These are phyloP conservation scores for Xylaria sp. DNA, from an alignment of 495 filamentous ascomycete genomes.

Conservation along the genomic window DNA sequence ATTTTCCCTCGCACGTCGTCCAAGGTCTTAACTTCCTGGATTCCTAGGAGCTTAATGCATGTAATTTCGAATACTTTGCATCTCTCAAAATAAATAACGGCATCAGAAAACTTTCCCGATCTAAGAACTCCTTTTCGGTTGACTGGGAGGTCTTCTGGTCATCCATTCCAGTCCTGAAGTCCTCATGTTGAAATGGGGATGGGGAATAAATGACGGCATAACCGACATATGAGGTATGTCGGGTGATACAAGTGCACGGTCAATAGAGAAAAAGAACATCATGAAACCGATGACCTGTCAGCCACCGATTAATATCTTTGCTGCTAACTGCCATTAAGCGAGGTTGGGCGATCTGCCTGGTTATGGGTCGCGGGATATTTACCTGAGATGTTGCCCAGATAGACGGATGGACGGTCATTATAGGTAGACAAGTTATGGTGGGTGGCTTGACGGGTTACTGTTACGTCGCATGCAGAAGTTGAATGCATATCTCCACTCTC, in stretches of 20 bases:
- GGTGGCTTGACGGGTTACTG: not conserved
- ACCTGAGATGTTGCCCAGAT: not conserved
- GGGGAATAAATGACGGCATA: too few species aligned
- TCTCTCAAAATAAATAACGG: too few species aligned
- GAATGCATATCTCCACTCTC: not conserved
- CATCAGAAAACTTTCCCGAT: too few species aligned
- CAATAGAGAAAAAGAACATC: not conserved
- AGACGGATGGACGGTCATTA: not conserved
- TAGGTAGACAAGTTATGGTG: too few species aligned
- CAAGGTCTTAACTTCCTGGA: not conserved
- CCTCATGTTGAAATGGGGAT: too few species aligned
- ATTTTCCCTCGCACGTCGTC: not conserved
- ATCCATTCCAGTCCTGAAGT: not conserved
- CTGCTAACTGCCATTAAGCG: not conserved
- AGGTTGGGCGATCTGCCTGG: not conserved
- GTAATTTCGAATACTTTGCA: not conserved
- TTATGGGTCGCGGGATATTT: not conserved
- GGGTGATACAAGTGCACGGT: not conserved
- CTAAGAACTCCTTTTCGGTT: not conserved
- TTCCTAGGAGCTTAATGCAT: not conserved
- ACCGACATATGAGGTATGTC: too few species aligned
- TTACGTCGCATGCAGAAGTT: not conserved
- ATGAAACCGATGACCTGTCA: not conserved
- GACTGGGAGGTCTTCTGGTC: not conserved
- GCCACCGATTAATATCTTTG: not conserved